A percentile compares a stretch with the other conserved stretches of the same genome.
Conservation (phyloP, 1,284 basidiomycete genomes). For the Tausonia pullulans region DNA sequence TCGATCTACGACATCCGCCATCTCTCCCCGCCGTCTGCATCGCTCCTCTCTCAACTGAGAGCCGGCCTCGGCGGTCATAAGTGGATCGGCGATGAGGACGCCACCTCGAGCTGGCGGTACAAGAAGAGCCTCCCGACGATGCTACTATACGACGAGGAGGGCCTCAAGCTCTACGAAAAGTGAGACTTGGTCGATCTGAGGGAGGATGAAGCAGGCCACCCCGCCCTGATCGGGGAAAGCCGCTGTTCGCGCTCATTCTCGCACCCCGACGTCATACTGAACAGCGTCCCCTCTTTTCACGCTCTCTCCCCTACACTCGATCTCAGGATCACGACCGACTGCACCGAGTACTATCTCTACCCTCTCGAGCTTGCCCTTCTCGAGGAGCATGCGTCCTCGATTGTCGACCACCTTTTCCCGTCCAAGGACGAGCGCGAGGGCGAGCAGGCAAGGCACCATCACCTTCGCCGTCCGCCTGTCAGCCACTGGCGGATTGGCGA, state of each 20-base stretch:
- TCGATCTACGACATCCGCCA: constrained; percentile 11
- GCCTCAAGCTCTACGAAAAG: constrained; percentile 65
- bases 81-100: background rate
- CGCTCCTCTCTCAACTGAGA: constrained; percentile 11
- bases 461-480: constrained; percentile 15
- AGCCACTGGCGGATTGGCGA: constrained; percentile 31
- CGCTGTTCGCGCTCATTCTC: too few relatives aligned
- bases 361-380: constrained; percentile 42
- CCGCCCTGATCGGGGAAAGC: too few relatives aligned
- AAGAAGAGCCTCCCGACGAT: constrained; percentile 66
- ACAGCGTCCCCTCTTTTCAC: background rate
- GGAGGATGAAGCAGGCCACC: background rate
- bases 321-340: constrained; percentile 57
- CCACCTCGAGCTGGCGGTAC: constrained; percentile 30
- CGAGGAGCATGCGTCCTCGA: constrained; percentile 38
- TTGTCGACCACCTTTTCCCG: constrained; percentile 30
- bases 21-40: constrained; percentile 9
- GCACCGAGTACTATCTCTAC: constrained; percentile 82
- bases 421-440: constrained; percentile 14
- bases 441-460: constrained; percentile 40
- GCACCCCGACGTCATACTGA: background rate
- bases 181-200: constrained; percentile 16
- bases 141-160: constrained; percentile 75
- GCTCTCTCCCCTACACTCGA: background rate
- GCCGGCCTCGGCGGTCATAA: background rate